phyloP scores from a whole-genome alignment of 1,139 yeast genomes.

The Komagataea norvegica region DNA sequence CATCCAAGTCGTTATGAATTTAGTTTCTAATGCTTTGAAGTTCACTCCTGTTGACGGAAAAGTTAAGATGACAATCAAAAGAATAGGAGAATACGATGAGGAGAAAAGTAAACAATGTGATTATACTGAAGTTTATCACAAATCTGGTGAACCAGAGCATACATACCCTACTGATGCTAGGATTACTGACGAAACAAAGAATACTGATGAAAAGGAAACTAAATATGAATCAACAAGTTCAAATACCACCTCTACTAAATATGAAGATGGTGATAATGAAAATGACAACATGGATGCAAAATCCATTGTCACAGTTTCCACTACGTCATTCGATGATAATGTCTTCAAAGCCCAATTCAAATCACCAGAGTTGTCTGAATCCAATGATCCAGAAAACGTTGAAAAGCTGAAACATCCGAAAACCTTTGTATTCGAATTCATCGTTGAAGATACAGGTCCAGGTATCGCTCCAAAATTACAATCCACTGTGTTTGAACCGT shows the following conservation, averaged over 20 bases:
- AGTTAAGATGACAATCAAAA: conserved; percentile 60
- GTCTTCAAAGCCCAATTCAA: conserved; percentile 50
- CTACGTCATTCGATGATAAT: conserved; percentile 51
- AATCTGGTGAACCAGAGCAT: conserved; percentile 5
- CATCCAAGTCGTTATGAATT: conserved; percentile 80
- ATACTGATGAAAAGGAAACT: conserved; percentile 1
- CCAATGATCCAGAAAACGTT: conserved; percentile 19
- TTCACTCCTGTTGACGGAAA: conserved; percentile 86
- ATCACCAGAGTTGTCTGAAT: conserved; percentile 16
- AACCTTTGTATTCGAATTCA: conserved; percentile 63
- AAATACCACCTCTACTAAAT: conserved; percentile 11
- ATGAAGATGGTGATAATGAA: conserved; percentile 20
- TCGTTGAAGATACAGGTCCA: conserved; percentile 86
- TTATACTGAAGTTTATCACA: conserved; percentile 35
- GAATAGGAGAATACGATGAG: conserved; percentile 71
- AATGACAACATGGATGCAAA: conserved; percentile 22
- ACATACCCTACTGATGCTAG: neutral
- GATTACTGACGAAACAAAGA: too few species aligned
- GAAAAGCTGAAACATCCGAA: conserved; percentile 35
- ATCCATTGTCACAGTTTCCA: conserved; percentile 44
- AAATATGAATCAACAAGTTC: conserved; percentile 13
- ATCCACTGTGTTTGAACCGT: conserved; percentile 88
- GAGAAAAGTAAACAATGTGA: conserved; percentile 33
- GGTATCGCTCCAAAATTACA: conserved; percentile 81
- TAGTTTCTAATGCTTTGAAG: conserved; percentile 81